Base-by-base conservation (phyloP, 192 early-diverging fungal genomes). In the Coemansia sp. region DNA sequence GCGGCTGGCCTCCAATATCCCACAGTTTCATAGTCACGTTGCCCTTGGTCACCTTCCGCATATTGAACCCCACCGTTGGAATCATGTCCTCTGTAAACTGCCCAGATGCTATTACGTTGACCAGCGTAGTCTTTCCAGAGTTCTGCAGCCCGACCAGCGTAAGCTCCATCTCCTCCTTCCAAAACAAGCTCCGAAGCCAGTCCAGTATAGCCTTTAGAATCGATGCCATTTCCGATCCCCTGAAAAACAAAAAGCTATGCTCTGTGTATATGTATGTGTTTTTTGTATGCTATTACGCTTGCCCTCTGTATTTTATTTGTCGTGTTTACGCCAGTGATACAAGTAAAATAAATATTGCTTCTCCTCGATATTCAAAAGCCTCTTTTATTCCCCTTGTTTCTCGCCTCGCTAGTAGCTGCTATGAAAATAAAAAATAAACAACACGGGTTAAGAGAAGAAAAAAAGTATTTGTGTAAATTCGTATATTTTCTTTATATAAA, bases 31-130 rank as follows among this genome's bases (percentile, higher is more conserved):
- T 97, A 16, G 91, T 93, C 32, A 99, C 95, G 54, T 92, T 93
- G 65, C 93, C 91, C 84, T 93, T 92, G 10, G 90, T 89, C 38
- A 94, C 90, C 70, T 91, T 98, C 68, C 96, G 87, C 97, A 99
- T 99, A 74, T 98, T 98, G 77, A 98, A 99, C 11, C 97, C 97
- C 22, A 99, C 95, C 6, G 97, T 99, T 3, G 97, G 97, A 52
- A 98, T 98, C 87, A 87, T 87, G 69, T 94, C 92, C 77, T 94
- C 92, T 2, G 85, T 88, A 62, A 88, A 94, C 70, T 91, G 87
- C 18, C 91, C 91, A 29, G 87, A 90, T 78, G 91, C 91, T 64
- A 94, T 92, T 34, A 94, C 90, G 60, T 93, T 92, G 16, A 94
- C 90, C 7, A 94, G 82, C 0, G 91, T 94, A 2, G 91, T 93